phyloP scores from a whole-genome alignment of 371 early-diverging fungal species.

The Batkoa obscura region DNA sequence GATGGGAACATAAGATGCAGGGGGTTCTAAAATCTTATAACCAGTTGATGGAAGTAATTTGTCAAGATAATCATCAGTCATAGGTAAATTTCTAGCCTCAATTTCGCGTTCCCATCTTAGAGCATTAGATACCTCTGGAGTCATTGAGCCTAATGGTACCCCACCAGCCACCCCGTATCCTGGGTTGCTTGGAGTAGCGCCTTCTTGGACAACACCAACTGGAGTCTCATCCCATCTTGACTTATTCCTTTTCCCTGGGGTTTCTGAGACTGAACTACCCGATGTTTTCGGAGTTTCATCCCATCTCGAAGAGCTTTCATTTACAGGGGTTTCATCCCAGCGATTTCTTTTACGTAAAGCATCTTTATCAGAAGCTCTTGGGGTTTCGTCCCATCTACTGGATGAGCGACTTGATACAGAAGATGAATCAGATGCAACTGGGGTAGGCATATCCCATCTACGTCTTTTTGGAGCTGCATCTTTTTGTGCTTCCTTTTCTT shows the following conservation, averaged over 20 bases:
- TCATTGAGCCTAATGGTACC: slow-evolving; percentile 38
- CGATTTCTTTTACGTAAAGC: slow-evolving; percentile 26
- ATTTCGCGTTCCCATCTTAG: slow-evolving; percentile 69
- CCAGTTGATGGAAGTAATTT: slow-evolving; percentile 80
- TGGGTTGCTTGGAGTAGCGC: not conserved
- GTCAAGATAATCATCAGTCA: slow-evolving; percentile 86
- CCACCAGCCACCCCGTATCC: not conserved
- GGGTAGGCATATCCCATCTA: slow-evolving; percentile 76
- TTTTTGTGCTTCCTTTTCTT: slow-evolving; percentile 24
- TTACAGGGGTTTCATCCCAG: slow-evolving; percentile 36
- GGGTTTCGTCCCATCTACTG: slow-evolving; percentile 56
- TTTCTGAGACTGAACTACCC: slow-evolving; percentile 14
- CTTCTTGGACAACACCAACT: slow-evolving; percentile 11
- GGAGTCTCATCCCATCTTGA: slow-evolving; percentile 79
- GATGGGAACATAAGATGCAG: slow-evolving; percentile 76
- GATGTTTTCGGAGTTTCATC: slow-evolving; percentile 40
- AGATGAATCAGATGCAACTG: slow-evolving; percentile 24
- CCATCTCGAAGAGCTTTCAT: slow-evolving; percentile 22
- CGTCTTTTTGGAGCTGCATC: slow-evolving; percentile 33
- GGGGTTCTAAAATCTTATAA: slow-evolving; percentile 81
- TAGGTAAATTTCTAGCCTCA: slow-evolving; percentile 64
- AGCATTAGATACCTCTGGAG: slow-evolving; percentile 56
- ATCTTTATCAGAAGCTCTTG: slow-evolving; percentile 16
- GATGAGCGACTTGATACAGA: not conserved
- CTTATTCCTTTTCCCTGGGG: slow-evolving; percentile 29